These are phyloP conservation scores for Calocybe indica DNA, from an alignment of 768 basidiomycete species.

Conservation along the genomic window DNA sequence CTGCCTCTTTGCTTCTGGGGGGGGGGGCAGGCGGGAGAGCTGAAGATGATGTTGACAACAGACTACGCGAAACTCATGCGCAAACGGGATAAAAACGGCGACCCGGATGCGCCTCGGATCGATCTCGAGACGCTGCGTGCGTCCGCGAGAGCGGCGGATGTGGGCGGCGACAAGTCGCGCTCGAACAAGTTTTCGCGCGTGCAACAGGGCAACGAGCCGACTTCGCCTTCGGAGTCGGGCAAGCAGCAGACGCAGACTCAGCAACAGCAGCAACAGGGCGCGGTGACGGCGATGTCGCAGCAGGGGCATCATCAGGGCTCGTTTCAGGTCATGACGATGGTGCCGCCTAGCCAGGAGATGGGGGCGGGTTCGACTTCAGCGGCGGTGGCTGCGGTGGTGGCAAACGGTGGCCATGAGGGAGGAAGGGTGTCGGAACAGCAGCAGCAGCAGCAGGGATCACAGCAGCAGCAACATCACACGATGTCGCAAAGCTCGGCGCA, in stretches of 20 bases:
- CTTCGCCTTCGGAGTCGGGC: conserved; percentile 24
- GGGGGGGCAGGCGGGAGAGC: too few relatives aligned
- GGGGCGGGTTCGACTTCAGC: too few relatives aligned
- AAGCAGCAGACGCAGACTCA: conserved; percentile 24
- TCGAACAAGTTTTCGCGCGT: conserved; percentile 16
- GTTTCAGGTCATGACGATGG: conserved; percentile 47
- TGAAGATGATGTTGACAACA: conserved; percentile 16
- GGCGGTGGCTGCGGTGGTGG: conserved; percentile 12
- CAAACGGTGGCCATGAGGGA: not conserved
- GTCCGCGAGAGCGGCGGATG: conserved; percentile 56
- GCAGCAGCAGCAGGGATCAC: too few relatives aligned
- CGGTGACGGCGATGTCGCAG: too few relatives aligned
- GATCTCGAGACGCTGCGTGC: conserved; percentile 75
- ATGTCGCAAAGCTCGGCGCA: conserved; percentile 8
- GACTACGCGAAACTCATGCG: conserved; percentile 83
- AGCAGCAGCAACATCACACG: conserved; percentile 10
- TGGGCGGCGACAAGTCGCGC: conserved; percentile 26
- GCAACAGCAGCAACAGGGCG: too few relatives aligned
- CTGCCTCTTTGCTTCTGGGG: conserved; percentile 1
- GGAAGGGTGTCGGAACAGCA: conserved; percentile 13
- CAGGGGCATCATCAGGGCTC: conserved; percentile 42
- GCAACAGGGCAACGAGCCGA: conserved; percentile 21
- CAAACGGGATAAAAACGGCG: conserved; percentile 62
- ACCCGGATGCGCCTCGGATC: conserved; percentile 48
- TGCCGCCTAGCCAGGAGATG: conserved; percentile 16